Evolutionary conservation across 202 grass and related monocot species (phyloP), one percentile per base, ranked within the genome.

Genomic region (Elaeis oleifera): DNA sequence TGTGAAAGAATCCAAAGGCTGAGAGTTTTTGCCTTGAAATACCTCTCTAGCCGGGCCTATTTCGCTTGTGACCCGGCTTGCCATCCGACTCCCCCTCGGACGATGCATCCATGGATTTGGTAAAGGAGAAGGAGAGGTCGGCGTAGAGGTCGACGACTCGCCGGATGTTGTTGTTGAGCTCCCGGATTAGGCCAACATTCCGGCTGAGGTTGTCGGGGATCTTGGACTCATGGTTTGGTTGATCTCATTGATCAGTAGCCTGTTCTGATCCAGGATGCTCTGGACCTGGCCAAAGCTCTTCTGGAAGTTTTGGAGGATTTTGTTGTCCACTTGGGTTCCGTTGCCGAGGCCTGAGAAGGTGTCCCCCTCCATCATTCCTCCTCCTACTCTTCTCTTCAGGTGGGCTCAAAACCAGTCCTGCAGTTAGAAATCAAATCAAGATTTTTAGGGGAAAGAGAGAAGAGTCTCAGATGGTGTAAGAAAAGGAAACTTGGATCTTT

Each of bases 131-230:
- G 18, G 65, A 68, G 65, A 68, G 65, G 65, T 55, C 65, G 65
- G 65, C 25, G 52, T 68, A 68, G n/a, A 68, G 65, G n/a, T 68
- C 65, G 51, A 68, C 65, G 27, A 68, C 65, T 8, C 65, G 65
- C 4, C 65, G 65, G 26, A 68, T 68, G 65, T 68, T 68, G 65
- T 68, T 68, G 51, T 68, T 68, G 27, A 68, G 65, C 52, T 68
- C 65, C 18, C 65, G 18, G 28, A 68, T 68, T 4, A 68, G 65
- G 65, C 26, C 53, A 11, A 68, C 65, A 53, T 68, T 68, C 51
- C 52, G 65, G 65, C 7, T 68, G 65, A 68, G 65, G 65, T 68
- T 68, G 65, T 56, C 51, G 26, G 65, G 65, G 51, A 68, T 54
- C 53, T 68, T 68, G 3, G 65, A 68, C 52, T 68, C 65, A 18